Base-by-base conservation (phyloP, 2,329 filamentous ascomycete genomes). In the Dactylellina haptotyla region DNA sequence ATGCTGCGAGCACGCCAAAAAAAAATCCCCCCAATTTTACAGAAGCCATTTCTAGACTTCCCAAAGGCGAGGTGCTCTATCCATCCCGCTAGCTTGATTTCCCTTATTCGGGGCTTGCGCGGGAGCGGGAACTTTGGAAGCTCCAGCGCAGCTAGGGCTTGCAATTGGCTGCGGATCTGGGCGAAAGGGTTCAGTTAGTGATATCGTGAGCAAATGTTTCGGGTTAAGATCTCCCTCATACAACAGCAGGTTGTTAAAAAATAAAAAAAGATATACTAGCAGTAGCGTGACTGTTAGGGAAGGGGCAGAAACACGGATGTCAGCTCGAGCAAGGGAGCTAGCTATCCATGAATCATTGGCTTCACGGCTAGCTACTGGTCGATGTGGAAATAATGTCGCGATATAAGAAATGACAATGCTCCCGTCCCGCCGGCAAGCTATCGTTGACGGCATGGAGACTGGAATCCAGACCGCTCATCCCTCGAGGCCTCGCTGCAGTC, bases 61-160 rank as follows among this genome's bases (percentile, higher is more conserved):
- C 54, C 54, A 61, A 69, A 69, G 62, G 62, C 62, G 62, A 69
- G 56, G 20, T 69, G 61, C 20, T 54, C 63, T 59, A 59, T 59
- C n/a, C 56, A 56, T 62, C 56, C 64, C 56, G 64, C 50, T 69
- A 69, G 56, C 43, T 50, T 30, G 56, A 18, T 50, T 61, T 54
- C 37, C 37, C 39, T 39, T 18, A 43, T 48, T 56, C n/a, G 64
- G 56, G 64, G 56, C 56, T 51, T 67, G 45, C 63, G 63, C 63
- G 63, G 64, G 64, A 69, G 56, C 64, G 64, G 64, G 64, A 69
- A 69, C 64, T 69, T 69, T 54, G 54, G 20, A 39, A 54, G 53
- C 53, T 46, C 54, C 34, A 14, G 43, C 12, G 20, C 43, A 67
- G 45, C 64, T 54, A 39, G 45, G 28, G 54, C 64, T 34, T 69